Evolutionary conservation across 2,329 filamentous ascomycete genomes (phyloP).

Genomic region (Aspergillus spinulosporus): DNA sequence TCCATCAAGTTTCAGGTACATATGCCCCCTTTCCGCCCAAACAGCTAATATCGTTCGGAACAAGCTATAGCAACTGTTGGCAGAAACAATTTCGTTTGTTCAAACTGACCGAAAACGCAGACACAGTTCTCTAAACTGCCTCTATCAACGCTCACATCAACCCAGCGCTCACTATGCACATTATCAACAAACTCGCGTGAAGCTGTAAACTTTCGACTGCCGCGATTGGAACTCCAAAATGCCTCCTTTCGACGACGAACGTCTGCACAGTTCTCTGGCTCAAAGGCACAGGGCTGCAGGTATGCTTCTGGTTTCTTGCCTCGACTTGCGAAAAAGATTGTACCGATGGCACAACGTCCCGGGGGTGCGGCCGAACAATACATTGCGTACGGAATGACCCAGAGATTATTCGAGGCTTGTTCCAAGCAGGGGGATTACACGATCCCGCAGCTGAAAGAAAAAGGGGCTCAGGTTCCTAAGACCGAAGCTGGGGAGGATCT

Average conservation of each 20-base stretch:
- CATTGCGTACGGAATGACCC: conserved; percentile 74
- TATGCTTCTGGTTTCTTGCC: conserved; percentile 23
- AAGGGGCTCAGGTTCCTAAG: conserved; percentile 66
- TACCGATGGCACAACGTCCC: conserved; percentile 29
- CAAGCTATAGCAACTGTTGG: neutral
- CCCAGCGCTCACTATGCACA: conserved; percentile 4
- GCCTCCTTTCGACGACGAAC: conserved; percentile 6
- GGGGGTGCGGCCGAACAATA: conserved; percentile 63
- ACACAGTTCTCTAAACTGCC: conserved; percentile 19
- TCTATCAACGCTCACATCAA: conserved; percentile 2
- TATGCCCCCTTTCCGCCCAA: neutral
- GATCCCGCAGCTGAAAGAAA: conserved; percentile 67
- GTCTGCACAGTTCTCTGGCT: neutral
- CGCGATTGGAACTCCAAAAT: neutral
- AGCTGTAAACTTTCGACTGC: neutral
- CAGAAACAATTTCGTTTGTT: neutral
- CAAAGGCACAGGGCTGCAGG: conserved; percentile 22
- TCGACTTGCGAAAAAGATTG: conserved; percentile 31
- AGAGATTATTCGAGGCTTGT: conserved; percentile 75
- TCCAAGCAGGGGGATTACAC: conserved; percentile 71
- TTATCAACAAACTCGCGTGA: neutral
- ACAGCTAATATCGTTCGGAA: neutral
- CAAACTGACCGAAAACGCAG: conserved; percentile 12
- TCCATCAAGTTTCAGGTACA: conserved; percentile 23
- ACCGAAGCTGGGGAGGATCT: conserved; percentile 80